A percentile compares a stretch with the other conserved stretches of the same genome.
Conservation (phyloP, 805 yeast genomes). For the Komagataella ulmi region DNA sequence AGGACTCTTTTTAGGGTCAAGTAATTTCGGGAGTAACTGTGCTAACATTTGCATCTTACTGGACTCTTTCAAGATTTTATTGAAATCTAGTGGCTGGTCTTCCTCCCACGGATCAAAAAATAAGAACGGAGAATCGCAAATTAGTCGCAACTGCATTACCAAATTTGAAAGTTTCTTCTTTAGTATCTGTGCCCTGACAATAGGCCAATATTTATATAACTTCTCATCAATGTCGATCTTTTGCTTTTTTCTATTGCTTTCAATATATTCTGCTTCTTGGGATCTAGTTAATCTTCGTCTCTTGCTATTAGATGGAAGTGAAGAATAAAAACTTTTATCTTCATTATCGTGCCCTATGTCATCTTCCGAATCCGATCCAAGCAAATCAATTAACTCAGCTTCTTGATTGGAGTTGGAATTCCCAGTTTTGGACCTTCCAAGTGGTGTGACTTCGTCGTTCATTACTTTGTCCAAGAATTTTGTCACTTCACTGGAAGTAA, state of each 20-base stretch:
- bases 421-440: conserved; percentile 16
- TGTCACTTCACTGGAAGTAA: conserved; percentile 4
- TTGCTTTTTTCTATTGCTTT: neutral
- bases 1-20: conserved; percentile 8
- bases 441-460: conserved; percentile 22
- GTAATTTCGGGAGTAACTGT: conserved; percentile 40
- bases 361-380: neutral
- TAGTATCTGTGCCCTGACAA: conserved; percentile 26
- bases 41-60: conserved; percentile 64
- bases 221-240: conserved; percentile 1
- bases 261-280: neutral
- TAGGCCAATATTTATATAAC: conserved; percentile 11
- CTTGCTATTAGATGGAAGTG: neutral
- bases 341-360: conserved; percentile 5
- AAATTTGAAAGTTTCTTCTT: conserved; percentile 47
- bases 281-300: neutral
- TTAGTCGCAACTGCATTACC: conserved; percentile 74
- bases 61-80: conserved; percentile 35
- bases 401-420: conserved; percentile 7
- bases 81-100: conserved; percentile 22
- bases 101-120: conserved; percentile 70
- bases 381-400: neutral
- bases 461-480: conserved; percentile 2
- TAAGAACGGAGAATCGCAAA: conserved; percentile 77
- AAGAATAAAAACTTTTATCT: conserved; percentile 1